Evolutionary conservation across 257 asterid species (phyloP).

Genomic region (Penstemon newberryi): DNA sequence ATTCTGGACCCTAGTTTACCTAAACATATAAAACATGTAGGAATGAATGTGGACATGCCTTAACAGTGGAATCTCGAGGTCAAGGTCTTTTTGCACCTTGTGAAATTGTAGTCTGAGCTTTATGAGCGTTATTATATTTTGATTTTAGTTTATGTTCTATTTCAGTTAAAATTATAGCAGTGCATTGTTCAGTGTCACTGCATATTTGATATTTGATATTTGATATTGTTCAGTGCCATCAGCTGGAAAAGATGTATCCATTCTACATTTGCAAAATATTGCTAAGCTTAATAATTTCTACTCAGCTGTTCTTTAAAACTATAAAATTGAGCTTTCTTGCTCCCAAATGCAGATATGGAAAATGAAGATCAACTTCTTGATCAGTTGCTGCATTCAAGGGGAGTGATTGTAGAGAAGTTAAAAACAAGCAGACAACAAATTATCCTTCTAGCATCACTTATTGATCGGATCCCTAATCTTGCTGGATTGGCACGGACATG

Average conservation of each 20-base stretch:
- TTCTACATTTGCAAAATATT: background rate
- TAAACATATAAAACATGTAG: too few relatives aligned
- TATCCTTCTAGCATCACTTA: slow-evolving; percentile 74
- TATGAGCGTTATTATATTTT: background rate
- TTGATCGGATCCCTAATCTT: slow-evolving; percentile 96
- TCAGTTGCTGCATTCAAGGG: slow-evolving; percentile 64
- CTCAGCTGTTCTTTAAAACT: slow-evolving; percentile 8
- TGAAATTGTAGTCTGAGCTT: background rate
- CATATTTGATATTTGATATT: background rate
- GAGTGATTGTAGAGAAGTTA: slow-evolving; percentile 56
- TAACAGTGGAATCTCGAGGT: too few relatives aligned
- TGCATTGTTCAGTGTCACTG: too few relatives aligned
- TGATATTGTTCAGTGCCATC: background rate
- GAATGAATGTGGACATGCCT: too few relatives aligned
- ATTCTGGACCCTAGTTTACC: too few relatives aligned
- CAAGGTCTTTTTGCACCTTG: too few relatives aligned
- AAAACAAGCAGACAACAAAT: slow-evolving; percentile 70
- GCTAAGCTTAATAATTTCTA: background rate
- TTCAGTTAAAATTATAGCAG: too few relatives aligned
- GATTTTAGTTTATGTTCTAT: too few relatives aligned
- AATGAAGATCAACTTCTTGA: slow-evolving; percentile 78
- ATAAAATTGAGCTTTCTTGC: slow-evolving; percentile 22
- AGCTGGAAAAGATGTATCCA: background rate
- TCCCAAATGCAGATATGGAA: slow-evolving; percentile 57
- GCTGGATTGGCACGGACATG: slow-evolving; percentile 97